A percentile compares a stretch with the other conserved stretches of the same genome.
Conservation (phyloP, 2,329 filamentous ascomycete genomes). For the Aspergillus ibericus region DNA sequence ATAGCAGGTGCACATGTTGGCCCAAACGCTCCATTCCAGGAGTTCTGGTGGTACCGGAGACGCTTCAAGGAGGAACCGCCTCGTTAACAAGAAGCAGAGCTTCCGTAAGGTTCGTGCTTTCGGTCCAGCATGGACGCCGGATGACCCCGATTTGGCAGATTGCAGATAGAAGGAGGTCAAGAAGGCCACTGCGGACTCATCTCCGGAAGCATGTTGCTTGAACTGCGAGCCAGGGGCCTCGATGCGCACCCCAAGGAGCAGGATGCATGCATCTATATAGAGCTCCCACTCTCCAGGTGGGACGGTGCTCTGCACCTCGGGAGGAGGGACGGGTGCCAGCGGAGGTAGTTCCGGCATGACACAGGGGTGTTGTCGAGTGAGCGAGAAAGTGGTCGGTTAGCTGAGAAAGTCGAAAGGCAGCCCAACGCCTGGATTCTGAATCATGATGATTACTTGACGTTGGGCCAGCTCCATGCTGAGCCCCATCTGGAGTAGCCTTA, state of each 20-base stretch:
- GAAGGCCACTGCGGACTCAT: constrained; percentile 63
- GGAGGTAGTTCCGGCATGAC: constrained; percentile 60
- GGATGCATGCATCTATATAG: constrained; percentile 74
- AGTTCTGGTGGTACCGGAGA: constrained; percentile 50
- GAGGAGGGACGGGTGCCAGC: constrained; percentile 74
- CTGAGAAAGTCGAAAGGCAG: neutral
- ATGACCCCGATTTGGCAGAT: constrained; percentile 41
- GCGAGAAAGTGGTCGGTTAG: neutral
- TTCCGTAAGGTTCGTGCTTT: constrained; percentile 59
- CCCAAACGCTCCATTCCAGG: constrained; percentile 66
- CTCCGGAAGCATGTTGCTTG: constrained; percentile 48
- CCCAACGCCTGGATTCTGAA: neutral
- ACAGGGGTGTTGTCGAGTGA: neutral
- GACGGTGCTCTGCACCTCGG: constrained; percentile 66
- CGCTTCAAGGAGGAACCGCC: constrained; percentile 55
- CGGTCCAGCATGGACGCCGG: constrained; percentile 27
- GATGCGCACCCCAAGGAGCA: constrained; percentile 66
- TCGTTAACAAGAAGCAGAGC: constrained; percentile 63
- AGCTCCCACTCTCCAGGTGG: constrained; percentile 71
- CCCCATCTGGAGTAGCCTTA: neutral
- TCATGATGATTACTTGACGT: neutral
- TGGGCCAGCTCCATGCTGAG: too few species aligned
- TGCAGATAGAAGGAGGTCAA: constrained; percentile 67
- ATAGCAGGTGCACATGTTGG: constrained; percentile 67
- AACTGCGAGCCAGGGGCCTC: constrained; percentile 60